phyloP scores from a whole-genome alignment of 176 grass and related monocot genomes.

The Juncus inflexus region DNA sequence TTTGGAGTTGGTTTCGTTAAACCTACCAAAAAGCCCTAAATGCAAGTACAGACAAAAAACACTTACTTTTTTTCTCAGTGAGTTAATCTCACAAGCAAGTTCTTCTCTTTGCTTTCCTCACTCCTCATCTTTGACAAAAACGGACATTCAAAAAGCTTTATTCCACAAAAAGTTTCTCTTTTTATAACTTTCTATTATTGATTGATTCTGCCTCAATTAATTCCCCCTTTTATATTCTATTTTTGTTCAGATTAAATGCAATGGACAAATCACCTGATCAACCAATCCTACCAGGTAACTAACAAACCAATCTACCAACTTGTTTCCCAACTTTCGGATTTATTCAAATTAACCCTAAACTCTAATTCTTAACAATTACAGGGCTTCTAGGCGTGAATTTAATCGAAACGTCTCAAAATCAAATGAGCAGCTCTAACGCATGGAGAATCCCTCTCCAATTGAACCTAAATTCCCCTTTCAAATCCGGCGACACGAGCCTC shows the following conservation, averaged over 20 bases:
- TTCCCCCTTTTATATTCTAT: not conserved
- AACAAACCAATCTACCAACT: not conserved
- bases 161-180: too few relatives aligned
- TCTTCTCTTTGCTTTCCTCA: too few relatives aligned
- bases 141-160: too few relatives aligned
- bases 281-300: constrained; percentile 21
- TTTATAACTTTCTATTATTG: too few relatives aligned
- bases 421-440: constrained; percentile 14
- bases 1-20: too few relatives aligned
- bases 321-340: not conserved
- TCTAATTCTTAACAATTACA: constrained; percentile 4
- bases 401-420: constrained; percentile 8
- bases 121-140: too few relatives aligned
- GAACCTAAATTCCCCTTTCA: constrained; percentile 10
- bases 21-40: too few relatives aligned
- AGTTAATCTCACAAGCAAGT: too few relatives aligned
- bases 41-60: too few relatives aligned
- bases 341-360: not conserved
- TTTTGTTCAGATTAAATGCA: constrained; percentile 19
- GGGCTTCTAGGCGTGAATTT: constrained; percentile 6
- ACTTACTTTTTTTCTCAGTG: too few relatives aligned
- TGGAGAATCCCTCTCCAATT: constrained; percentile 19
- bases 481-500: constrained; percentile 47
- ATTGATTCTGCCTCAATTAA: too few relatives aligned
- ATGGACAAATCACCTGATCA: constrained; percentile 13